phyloP scores from a whole-genome alignment of 345 rosid genomes.

The Camelina hispida region DNA sequence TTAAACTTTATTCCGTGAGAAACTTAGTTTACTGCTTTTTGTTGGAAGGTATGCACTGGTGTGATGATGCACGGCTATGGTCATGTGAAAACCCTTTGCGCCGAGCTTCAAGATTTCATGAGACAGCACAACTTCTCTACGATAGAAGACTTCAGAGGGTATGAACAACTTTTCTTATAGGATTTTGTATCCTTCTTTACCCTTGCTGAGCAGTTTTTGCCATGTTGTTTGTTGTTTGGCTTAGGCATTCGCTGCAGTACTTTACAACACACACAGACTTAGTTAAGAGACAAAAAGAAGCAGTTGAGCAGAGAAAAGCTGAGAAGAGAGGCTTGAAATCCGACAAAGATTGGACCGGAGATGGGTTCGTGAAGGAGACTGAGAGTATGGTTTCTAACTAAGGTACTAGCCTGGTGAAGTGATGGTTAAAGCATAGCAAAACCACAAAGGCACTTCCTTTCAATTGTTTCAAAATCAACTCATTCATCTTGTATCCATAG shows the following conservation, averaged over 20 bases:
- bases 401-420: slow-evolving; percentile 34
- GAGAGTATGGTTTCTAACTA: slow-evolving; percentile 97
- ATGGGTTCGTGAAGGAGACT: slow-evolving; percentile 89
- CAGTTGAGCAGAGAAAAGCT: slow-evolving; percentile 79
- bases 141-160: slow-evolving; percentile 97
- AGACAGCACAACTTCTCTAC: slow-evolving; percentile 77
- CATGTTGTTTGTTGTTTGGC: background rate
- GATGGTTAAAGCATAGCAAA: background rate
- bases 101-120: slow-evolving; percentile 90
- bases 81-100: slow-evolving; percentile 79
- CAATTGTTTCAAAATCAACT: background rate
- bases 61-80: slow-evolving; percentile 99
- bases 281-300: slow-evolving; percentile 84
- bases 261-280: slow-evolving; percentile 91
- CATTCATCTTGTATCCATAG: background rate
- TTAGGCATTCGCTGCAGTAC: slow-evolving; percentile 79
- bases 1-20: slow-evolving; percentile 1
- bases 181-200: background rate
- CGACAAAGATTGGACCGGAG: slow-evolving; percentile 98
- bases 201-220: background rate
- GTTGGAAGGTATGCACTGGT: slow-evolving; percentile 85
- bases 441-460: slow-evolving; percentile 10
- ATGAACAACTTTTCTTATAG: slow-evolving; percentile 1
- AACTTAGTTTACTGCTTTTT: background rate
- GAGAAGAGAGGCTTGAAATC: slow-evolving; percentile 77